A percentile compares a stretch with the other conserved stretches of the same genome.
Conservation (phyloP, 225 moss, liverwort and hornwort species). For the Anthoceros angustus region DNA sequence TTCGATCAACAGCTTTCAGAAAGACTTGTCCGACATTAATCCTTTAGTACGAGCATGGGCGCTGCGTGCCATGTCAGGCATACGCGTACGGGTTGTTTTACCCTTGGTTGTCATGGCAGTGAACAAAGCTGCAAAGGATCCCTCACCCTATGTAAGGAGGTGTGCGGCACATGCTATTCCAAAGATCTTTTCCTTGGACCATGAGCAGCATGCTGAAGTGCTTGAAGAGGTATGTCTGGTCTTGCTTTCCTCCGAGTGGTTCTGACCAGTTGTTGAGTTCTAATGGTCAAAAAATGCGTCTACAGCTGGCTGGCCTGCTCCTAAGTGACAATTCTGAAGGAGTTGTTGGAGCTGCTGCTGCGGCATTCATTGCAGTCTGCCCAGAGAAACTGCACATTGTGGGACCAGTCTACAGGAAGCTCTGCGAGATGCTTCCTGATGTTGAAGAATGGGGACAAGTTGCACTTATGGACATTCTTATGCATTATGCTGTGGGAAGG, state of each 20-base stretch:
- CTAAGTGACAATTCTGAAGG: conserved; percentile 78
- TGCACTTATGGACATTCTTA: conserved; percentile 72
- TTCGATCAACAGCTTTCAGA: conserved; percentile 96
- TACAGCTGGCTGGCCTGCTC: conserved; percentile 81
- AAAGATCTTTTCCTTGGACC: conserved; percentile 81
- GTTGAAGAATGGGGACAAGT: conserved; percentile 99
- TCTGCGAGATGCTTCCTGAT: conserved; percentile 75
- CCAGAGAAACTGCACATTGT: conserved; percentile 66
- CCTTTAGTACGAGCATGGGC: conserved; percentile 93
- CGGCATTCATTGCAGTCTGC: conserved; percentile 77
- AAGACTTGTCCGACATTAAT: conserved; percentile 89
- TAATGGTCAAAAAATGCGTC: conserved; percentile 11
- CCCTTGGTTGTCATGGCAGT: conserved; percentile 94
- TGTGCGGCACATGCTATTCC: conserved; percentile 92
- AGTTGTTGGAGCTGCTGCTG: conserved; percentile 92
- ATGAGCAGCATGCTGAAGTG: conserved; percentile 51
- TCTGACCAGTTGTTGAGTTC: neutral
- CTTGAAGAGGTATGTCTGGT: conserved; percentile 59
- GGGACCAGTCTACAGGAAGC: conserved; percentile 44
- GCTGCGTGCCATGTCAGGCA: conserved; percentile 93
- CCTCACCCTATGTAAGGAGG: conserved; percentile 83
- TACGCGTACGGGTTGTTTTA: conserved; percentile 87
- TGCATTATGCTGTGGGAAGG: conserved; percentile 77
- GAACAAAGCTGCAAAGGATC: conserved; percentile 79
- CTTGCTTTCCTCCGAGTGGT: neutral